A percentile compares a stretch with the other conserved stretches of the same genome.
These are phyloP conservation scores for Craspedostauros australis DNA, from an alignment of 108 stramenopile species.

Conservation along the genomic window DNA sequence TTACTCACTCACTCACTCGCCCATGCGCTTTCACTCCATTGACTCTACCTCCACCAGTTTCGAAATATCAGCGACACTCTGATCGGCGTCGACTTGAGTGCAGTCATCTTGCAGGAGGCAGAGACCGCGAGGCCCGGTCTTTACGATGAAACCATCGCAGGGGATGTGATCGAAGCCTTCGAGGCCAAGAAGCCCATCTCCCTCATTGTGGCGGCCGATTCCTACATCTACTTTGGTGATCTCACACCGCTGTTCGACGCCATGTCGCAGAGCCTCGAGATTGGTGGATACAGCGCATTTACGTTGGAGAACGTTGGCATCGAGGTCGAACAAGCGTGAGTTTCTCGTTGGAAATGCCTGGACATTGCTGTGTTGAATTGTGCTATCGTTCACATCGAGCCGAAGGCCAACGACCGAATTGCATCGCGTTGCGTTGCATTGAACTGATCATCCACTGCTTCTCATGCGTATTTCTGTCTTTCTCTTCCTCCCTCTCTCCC, in stretches of 20 bases:
- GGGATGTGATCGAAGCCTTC: constrained; percentile 51
- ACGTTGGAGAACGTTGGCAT: constrained; percentile 61
- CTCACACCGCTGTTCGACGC: constrained; percentile 54
- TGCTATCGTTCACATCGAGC: background rate
- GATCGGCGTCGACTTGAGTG: constrained; percentile 63
- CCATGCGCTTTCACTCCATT: background rate
- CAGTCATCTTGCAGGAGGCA: constrained; percentile 56
- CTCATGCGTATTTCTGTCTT: background rate
- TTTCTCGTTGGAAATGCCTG: background rate
- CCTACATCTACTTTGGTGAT: constrained; percentile 76
- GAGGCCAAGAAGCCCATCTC: constrained; percentile 38
- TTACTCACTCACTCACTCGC: background rate
- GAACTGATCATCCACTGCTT: background rate
- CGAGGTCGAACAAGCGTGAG: constrained; percentile 38
- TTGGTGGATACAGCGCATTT: constrained; percentile 50
- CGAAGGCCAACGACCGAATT: background rate
- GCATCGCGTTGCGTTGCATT: background rate
- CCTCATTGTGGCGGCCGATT: constrained; percentile 64
- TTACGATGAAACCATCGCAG: constrained; percentile 50
- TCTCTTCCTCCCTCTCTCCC: background rate
- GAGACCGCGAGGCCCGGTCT: constrained; percentile 48
- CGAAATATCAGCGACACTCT: constrained; percentile 55
- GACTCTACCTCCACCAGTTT: constrained; percentile 25
- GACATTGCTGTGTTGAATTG: background rate
- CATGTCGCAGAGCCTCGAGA: constrained; percentile 41